Percentiles rank a stretch among this genome's conserved stretches.
phyloP scores from a whole-genome alignment of 1,284 basidiomycete species.

The Microbotryomycetes sp. region DNA sequence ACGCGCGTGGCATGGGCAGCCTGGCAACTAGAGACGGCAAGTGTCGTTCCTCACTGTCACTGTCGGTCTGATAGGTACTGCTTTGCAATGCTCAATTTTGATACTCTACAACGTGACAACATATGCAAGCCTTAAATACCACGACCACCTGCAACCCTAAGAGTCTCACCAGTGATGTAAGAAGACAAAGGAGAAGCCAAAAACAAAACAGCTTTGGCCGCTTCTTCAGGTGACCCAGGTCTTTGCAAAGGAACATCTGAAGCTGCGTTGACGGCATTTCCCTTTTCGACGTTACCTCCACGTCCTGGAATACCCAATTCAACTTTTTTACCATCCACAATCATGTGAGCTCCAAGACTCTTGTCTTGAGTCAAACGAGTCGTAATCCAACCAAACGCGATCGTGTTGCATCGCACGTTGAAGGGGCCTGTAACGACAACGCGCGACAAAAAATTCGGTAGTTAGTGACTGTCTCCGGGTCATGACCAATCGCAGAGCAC shows the following conservation, averaged over 20 bases:
- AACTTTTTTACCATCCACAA: constrained; percentile 75
- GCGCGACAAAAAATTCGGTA: neutral
- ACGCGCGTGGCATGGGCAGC: no score
- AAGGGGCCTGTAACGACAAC: constrained; percentile 44
- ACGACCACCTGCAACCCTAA: constrained; percentile 69
- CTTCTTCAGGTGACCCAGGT: constrained; percentile 68
- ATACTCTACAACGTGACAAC: neutral
- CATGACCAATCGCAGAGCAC: neutral
- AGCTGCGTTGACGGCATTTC: constrained; percentile 6
- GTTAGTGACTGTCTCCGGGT: rapidly evolving
- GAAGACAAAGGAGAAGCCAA: constrained; percentile 61
- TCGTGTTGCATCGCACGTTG: constrained; percentile 70
- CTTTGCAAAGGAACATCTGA: constrained; percentile 59
- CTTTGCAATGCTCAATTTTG: neutral
- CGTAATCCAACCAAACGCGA: constrained; percentile 60
- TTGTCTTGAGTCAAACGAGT: constrained; percentile 56
- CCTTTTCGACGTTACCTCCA: constrained; percentile 37
- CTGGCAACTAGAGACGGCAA: no score
- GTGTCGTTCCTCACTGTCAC: neutral
- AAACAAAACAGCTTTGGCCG: constrained; percentile 50
- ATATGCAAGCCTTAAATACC: constrained; percentile 51
- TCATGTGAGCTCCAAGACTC: constrained; percentile 66
- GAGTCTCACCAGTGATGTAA: constrained; percentile 72
- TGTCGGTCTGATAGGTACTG: neutral
- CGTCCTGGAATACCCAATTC: constrained; percentile 67